Evolutionary conservation across 148 eudicot species (phyloP), one percentile per base, ranked within the genome.

Genomic region (Chenopodium suecicum): DNA sequence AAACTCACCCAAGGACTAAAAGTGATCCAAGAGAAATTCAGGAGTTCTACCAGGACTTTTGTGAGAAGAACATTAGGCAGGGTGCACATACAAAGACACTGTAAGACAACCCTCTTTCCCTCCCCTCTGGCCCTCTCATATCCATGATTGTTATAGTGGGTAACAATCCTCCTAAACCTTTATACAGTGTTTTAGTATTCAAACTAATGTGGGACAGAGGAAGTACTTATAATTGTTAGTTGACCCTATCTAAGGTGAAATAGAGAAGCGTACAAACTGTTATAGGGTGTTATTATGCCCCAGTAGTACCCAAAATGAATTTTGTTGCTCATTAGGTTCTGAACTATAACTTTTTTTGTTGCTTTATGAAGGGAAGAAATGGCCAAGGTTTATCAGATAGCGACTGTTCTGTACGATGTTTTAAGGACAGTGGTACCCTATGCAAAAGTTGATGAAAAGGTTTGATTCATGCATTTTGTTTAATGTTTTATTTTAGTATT

Each of bases 351-450:
- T 27, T 27, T 27, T 27, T 27, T 27, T 27, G 50, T 76, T 83
- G 66, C 78, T 76, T 74, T 48, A 82, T 83, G 31, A 85, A 96
- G 99, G 89, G 94, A 94, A 89, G 97, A 94, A 88, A 94, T 96
- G 98, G 94, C 98, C 56, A 94, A 96, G 87, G 85, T 89, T 64
- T 91, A 90, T 88, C 98, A 91, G 85, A 96, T 94, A 86, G 99
- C 99, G 41, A 88, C 91, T 9, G 98, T 96, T 64, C 85, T 96
- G 83, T 92, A 94, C 86, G 99, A 94, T 83, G 98, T 92, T 75
- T 82, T 96, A 84, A 85, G 31, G 85, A 90, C 98, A 44, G 95
- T 96, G 74, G 97, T 96, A n/a, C 98, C 98, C 46, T 3, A 78
- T 78, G 48, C 80, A 82, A 90, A 88, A 84, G 71, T 94, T 75